phyloP scores from a whole-genome alignment of 306 rosid species.

The Quercus engelmannii region DNA sequence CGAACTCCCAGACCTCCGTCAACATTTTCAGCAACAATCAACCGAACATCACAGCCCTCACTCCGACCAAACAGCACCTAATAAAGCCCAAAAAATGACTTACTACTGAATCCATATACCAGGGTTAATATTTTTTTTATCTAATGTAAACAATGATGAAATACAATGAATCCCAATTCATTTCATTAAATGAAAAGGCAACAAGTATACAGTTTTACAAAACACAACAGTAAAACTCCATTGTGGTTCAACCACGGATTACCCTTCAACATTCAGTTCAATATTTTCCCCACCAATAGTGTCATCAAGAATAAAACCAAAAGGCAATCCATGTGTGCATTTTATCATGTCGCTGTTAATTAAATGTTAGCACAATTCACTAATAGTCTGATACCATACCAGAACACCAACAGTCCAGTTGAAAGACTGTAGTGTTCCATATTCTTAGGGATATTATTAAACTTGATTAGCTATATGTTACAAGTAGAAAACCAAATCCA shows the following conservation, averaged over 20 bases:
- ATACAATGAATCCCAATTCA: neutral
- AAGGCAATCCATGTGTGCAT: neutral
- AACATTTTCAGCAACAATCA: constrained; percentile 13
- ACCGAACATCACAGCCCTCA: constrained; percentile 21
- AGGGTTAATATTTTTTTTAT: neutral
- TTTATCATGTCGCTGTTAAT: neutral
- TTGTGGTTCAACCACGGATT: neutral
- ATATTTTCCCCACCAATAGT: neutral
- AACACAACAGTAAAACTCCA: neutral
- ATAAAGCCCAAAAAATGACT: neutral
- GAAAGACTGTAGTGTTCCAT: neutral
- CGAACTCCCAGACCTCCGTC: constrained; percentile 25
- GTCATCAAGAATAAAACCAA: neutral
- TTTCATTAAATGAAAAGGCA: neutral
- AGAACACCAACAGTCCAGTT: neutral
- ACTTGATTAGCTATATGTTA: neutral
- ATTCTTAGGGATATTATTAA: neutral
- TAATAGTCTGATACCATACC: neutral
- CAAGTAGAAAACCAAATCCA: neutral
- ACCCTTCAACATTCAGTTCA: neutral
- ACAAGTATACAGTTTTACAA: neutral
- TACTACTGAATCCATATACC: neutral
- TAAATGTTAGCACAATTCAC: neutral
- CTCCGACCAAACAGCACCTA: constrained; percentile 34
- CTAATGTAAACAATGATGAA: neutral